These are phyloP conservation scores for Starmera amethionina DNA, from an alignment of 805 yeast species.

Conservation along the genomic window DNA sequence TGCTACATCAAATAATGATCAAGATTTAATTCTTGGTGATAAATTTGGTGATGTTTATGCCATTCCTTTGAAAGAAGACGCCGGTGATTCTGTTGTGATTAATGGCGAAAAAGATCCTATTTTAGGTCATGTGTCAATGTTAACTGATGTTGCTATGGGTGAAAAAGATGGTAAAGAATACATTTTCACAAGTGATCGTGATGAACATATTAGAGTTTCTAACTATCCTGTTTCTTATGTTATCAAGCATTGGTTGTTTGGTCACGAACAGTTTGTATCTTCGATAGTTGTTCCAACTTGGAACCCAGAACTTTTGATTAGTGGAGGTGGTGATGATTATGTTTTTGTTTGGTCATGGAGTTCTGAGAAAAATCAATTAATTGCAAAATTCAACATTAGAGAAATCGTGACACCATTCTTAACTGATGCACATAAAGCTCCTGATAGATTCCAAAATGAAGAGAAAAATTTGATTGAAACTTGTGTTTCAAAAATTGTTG, in stretches of 20 bases:
- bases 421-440: slow-evolving; percentile 50
- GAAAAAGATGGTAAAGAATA: slow-evolving; percentile 34
- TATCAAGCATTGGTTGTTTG: slow-evolving; percentile 77
- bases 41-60: slow-evolving; percentile 93
- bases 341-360: slow-evolving; percentile 76
- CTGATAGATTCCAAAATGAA: slow-evolving; percentile 53
- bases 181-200: slow-evolving; percentile 81
- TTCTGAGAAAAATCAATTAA: slow-evolving; percentile 31
- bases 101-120: slow-evolving; percentile 52
- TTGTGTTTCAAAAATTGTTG: slow-evolving; percentile 35
- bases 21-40: slow-evolving; percentile 70
- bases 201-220: slow-evolving; percentile 87
- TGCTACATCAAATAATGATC: slow-evolving; percentile 50
- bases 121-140: slow-evolving; percentile 94
- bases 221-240: slow-evolving; percentile 70
- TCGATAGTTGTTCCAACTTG: slow-evolving; percentile 46
- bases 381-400: slow-evolving; percentile 41
- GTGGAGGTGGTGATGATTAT: slow-evolving; percentile 88
- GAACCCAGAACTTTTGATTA: slow-evolving; percentile 42
- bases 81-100: slow-evolving; percentile 23
- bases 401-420: slow-evolving; percentile 33
- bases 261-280: slow-evolving; percentile 79
- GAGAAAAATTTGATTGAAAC: slow-evolving; percentile 36
- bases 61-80: slow-evolving; percentile 29
- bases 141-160: slow-evolving; percentile 59